These are phyloP conservation scores for Blastobotrys raffinosifermentans DNA, from an alignment of 1,139 yeast genomes.

Conservation along the genomic window DNA sequence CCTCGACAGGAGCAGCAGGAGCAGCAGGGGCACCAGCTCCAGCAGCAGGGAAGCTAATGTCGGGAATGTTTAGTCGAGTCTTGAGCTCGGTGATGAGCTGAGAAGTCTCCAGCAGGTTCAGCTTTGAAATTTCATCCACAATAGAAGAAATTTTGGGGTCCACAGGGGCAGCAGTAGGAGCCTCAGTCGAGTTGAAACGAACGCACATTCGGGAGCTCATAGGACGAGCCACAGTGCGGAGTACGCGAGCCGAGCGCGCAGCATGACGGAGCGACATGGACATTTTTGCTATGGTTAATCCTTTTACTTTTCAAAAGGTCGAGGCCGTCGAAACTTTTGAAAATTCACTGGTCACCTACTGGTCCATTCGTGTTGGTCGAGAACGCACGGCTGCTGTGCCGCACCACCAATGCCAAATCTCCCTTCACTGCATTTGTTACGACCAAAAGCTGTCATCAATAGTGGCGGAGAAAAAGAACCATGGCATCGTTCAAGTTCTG, in stretches of 20 bases:
- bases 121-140: conserved; percentile 84
- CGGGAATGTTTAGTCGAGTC: conserved; percentile 83
- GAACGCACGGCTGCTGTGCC: no score
- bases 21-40: conserved; percentile 56
- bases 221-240: no score
- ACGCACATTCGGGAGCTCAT: conserved; percentile 4
- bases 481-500: conserved; percentile 94
- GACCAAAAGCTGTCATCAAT: no score
- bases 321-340: no score
- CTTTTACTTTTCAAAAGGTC: neutral
- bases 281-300: neutral
- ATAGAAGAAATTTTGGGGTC: conserved; percentile 85
- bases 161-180: conserved; percentile 43
- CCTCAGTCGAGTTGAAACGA: conserved; percentile 50
- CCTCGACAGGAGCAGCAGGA: conserved; percentile 70
- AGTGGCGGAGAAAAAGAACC: no score
- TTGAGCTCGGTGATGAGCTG: conserved; percentile 77
- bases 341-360: no score
- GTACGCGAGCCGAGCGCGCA: no score
- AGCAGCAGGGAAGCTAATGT: conserved; percentile 78
- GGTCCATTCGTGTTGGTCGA: no score
- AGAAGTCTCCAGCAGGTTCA: conserved; percentile 88
- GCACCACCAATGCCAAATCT: no score
- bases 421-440: no score
- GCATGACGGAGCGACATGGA: no score